phyloP scores from a whole-genome alignment of 2,329 filamentous ascomycete species.

The Fusarium sp. region DNA sequence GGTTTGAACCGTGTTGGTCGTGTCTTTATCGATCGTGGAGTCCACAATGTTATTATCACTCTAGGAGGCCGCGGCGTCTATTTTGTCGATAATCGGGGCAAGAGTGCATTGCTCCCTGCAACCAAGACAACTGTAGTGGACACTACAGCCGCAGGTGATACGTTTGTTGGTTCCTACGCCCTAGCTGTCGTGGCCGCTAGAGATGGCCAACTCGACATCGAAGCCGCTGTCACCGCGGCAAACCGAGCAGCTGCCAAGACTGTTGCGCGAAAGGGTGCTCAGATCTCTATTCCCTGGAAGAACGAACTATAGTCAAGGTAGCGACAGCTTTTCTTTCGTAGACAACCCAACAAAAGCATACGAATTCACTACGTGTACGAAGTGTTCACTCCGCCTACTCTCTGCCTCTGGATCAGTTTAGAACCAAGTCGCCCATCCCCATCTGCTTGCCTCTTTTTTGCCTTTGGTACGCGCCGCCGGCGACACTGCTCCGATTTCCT shows the following conservation, averaged over 20 bases:
- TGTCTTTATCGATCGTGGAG: constrained; percentile 78
- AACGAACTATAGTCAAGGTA: constrained; percentile 57
- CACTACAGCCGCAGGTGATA: constrained; percentile 95
- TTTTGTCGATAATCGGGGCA: constrained; percentile 65
- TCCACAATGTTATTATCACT: constrained; percentile 85
- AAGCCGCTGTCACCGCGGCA: constrained; percentile 71
- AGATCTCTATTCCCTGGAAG: constrained; percentile 62
- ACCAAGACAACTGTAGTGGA: constrained; percentile 85
- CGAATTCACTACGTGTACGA: constrained; percentile 19
- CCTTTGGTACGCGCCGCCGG: constrained; percentile 23
- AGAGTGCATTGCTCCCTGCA: constrained; percentile 70
- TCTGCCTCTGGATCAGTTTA: constrained; percentile 35
- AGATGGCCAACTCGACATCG: constrained; percentile 64
- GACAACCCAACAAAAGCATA: constrained; percentile 39
- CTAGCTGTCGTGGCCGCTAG: constrained; percentile 74
- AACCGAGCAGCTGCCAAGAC: constrained; percentile 61
- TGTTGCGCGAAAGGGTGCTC: constrained; percentile 60
- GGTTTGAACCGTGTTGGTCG: constrained; percentile 65
- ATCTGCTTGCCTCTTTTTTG: constrained; percentile 50
- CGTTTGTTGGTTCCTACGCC: constrained; percentile 91
- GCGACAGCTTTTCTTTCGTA: constrained; percentile 27
- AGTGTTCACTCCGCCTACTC: constrained; percentile 25
- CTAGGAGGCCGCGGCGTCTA: constrained; percentile 86
- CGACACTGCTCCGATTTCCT: constrained; percentile 9
- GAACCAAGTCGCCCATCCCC: constrained; percentile 53